Base-by-base conservation (phyloP, 2,329 filamentous ascomycete species). In the Aspergillus unguis region DNA sequence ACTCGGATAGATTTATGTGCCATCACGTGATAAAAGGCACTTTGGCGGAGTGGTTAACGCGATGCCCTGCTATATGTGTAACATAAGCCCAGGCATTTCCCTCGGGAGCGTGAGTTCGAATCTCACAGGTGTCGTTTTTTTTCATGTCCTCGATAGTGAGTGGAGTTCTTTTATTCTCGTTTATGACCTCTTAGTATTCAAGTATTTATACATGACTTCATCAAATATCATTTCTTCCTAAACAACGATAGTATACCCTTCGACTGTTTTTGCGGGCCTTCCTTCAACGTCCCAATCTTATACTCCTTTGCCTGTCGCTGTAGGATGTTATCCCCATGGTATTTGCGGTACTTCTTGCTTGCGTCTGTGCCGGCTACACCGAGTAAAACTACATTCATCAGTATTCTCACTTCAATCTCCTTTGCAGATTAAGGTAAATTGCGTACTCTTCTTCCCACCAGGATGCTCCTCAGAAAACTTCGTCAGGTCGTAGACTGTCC, bases 401-500 rank as follows among this genome's bases (percentile, higher is more conserved):
- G 33, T n/a, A n/a, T n/a, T n/a, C n/a, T 29, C 17, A 28, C 17
- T 35, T 2, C 4, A 10, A 6, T 5, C 25, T 7, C 35, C 25
- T 28, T 27, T 11, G 29, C n/a, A 26, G 33, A 38, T 7, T 7
- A 28, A 29, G 27, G 8, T n/a, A 3, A 38, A 32, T 6, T 27
- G 17, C 44, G 11, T 23, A 62, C 60, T 51, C 56, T 60, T 64
- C 40, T 55, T 50, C 10, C 64, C 62, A 7, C 63, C 64, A 0
- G 63, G 64, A 49, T 66, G 64, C 7, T 55, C 46, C 9, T 57
- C 49, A 27, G 58, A 50, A 25, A 62, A 66, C 7, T 50, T 45
- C 8, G 61, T 65, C 36, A 65, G 42, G 44, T 66, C 58, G 53
- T 62, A 66, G 4, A 66, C 54, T 0, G 57, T 58, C 43, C 53